phyloP scores from a whole-genome alignment of 345 rosid genomes.

The Salix arbutifolia region DNA sequence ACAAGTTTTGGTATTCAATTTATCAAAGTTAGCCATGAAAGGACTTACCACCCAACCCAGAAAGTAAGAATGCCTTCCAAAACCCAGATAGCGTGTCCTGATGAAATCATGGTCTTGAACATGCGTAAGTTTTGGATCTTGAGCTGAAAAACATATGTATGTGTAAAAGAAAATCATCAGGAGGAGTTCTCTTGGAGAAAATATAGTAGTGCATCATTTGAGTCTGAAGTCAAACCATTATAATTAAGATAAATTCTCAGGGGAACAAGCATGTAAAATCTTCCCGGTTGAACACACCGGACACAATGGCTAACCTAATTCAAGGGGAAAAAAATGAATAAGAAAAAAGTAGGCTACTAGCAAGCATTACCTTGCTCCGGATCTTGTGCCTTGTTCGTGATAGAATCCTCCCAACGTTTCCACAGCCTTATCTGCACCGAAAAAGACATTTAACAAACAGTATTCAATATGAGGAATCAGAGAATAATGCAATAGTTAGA shows the following conservation, averaged over 20 bases:
- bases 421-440: conserved; percentile 28
- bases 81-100: conserved; percentile 23
- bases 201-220: neutral
- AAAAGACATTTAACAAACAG: neutral
- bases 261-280: neutral
- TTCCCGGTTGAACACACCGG: no score
- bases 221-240: neutral
- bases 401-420: conserved; percentile 26
- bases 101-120: conserved; percentile 25
- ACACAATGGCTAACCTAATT: no score
- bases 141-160: conserved; percentile 39
- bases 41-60: conserved; percentile 30
- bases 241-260: neutral
- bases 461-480: neutral
- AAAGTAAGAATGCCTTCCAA: conserved; percentile 24
- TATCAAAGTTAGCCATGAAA: neutral
- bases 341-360: neutral
- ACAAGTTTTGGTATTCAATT: neutral
- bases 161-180: conserved; percentile 1
- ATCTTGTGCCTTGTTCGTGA: conserved; percentile 28
- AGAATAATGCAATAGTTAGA: neutral
- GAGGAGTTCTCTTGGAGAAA: neutral
- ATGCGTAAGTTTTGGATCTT: conserved; percentile 31
- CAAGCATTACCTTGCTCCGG: conserved; percentile 42
- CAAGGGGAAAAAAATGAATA: neutral